These are phyloP conservation scores for Paecilomyces sp. DNA, from an alignment of 2,329 filamentous ascomycete species.

Conservation along the genomic window DNA sequence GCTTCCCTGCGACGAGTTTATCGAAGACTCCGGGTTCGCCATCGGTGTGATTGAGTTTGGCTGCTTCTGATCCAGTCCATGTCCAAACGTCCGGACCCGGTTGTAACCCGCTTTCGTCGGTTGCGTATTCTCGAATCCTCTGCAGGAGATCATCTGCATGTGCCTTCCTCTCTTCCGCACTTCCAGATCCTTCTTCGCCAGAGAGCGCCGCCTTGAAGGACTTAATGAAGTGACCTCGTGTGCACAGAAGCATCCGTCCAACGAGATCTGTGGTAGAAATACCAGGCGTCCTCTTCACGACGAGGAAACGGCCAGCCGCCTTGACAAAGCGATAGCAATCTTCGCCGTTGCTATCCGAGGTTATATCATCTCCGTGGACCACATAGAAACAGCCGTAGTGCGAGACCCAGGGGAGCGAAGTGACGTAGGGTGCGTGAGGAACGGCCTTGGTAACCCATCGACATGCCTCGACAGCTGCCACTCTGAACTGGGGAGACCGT, in stretches of 20 bases:
- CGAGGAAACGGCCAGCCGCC: constrained; percentile 84
- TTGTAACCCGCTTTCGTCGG: constrained; percentile 69
- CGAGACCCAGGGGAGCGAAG: constrained; percentile 83
- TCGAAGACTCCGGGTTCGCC: constrained; percentile 61
- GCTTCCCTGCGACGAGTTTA: constrained; percentile 63
- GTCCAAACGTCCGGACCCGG: constrained; percentile 82
- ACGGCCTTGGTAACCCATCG: constrained; percentile 86
- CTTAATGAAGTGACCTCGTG: constrained; percentile 86
- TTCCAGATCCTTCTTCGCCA: constrained; percentile 67
- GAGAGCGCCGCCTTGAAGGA: constrained; percentile 63
- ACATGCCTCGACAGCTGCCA: constrained; percentile 88
- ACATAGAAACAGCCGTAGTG: constrained; percentile 95
- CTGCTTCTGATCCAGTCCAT: constrained; percentile 50
- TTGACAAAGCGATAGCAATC: constrained; percentile 99
- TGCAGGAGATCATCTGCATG: constrained; percentile 64
- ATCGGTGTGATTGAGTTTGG: constrained; percentile 28
- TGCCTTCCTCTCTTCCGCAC: constrained; percentile 56
- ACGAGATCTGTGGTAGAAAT: constrained; percentile 98
- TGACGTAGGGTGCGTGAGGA: constrained; percentile 87
- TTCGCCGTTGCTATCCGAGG: constrained; percentile 83
- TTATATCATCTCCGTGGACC: constrained; percentile 95
- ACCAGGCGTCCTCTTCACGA: constrained; percentile 90
- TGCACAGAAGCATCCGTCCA: constrained; percentile 93
- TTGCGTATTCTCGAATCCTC: constrained; percentile 78
- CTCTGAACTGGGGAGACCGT: constrained; percentile 39